Base-by-base conservation (phyloP, 805 yeast genomes). In the Lachancea nothofagi region DNA sequence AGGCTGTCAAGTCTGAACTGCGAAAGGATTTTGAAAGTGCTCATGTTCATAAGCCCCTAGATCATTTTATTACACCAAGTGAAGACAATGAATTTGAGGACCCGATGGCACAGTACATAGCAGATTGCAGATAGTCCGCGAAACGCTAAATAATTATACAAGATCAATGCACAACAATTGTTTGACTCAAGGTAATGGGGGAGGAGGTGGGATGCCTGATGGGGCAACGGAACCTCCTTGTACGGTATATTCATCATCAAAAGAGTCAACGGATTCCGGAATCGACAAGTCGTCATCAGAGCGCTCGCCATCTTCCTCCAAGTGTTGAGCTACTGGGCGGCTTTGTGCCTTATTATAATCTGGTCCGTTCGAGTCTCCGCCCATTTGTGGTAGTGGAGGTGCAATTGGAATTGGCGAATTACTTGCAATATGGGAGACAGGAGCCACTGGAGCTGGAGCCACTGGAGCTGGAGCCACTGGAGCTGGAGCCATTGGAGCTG, bases 321-420 rank as follows among this genome's bases (percentile, higher is more conserved):
- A 15, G 9, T 18, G 22, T 24, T 8, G 23, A 28, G 9, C n/a
- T n/a, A n/a, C n/a, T n/a, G n/a, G n/a, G n/a, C n/a, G n/a, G n/a
- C n/a, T n/a, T n/a, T n/a, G n/a, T 15, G 10, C 10, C 22, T 43
- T 43, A 38, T 33, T 25, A 25, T 36, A 43, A 4, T 29, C 38
- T 28, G 38, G 47, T 23, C 31, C 23, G 8, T 21, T 25, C 12
- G 24, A 21, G 5, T 18, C 36, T 15, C 44, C 38, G n/a, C 18
- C 33, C 4, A 43, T 40, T 9, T 50, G 47, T 5, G 70, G 70
- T 13, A 68, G 51, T 10, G 74, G 70, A 9, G 77, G 71, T 2
- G 75, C 67, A 5, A 71, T 61, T 4, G 71, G 66, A 14, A 69
- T 58, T 2, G 34, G 22, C n/a, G 29, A 20, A 20, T 41, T 35